Conservation (phyloP, 305 asterid genomes). For the Coffea humblotiana region DNA sequence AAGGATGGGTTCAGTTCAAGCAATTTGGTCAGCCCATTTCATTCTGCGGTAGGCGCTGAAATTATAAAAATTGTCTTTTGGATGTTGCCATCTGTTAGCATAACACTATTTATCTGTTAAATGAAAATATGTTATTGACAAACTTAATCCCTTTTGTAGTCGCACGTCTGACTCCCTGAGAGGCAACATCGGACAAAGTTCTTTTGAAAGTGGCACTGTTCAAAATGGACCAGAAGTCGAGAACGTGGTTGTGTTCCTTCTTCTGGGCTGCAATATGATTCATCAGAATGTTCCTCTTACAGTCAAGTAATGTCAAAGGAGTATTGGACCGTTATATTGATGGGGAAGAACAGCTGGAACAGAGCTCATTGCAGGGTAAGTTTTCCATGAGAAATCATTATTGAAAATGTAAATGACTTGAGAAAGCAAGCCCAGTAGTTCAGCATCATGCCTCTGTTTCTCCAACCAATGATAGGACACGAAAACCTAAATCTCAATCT, state of each 20-base stretch:
- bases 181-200: constrained; percentile 47
- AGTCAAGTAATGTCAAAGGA: constrained; percentile 74
- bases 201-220: constrained; percentile 39
- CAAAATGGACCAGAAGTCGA: constrained; percentile 41
- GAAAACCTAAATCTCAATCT: constrained; percentile 76
- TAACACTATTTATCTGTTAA: neutral
- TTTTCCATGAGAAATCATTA: constrained; percentile 37
- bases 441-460: constrained; percentile 48
- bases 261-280: constrained; percentile 49
- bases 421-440: constrained; percentile 53
- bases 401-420: constrained; percentile 41
- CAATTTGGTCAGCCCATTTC: constrained; percentile 49
- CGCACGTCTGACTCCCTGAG: constrained; percentile 79
- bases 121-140: constrained; percentile 1
- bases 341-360: constrained; percentile 79
- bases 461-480: constrained; percentile 54
- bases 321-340: constrained; percentile 89
- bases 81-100: neutral
- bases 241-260: constrained; percentile 39
- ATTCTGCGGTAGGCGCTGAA: constrained; percentile 55
- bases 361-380: constrained; percentile 35
- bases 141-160: constrained; percentile 29
- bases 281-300: constrained; percentile 71
- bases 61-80: neutral
- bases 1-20: constrained; percentile 47